Percentiles rank a stretch among this genome's conserved stretches.
Evolutionary conservation across 2,329 filamentous ascomycete species (phyloP).

Genomic region (Phaeosphaeriaceae sp.): DNA sequence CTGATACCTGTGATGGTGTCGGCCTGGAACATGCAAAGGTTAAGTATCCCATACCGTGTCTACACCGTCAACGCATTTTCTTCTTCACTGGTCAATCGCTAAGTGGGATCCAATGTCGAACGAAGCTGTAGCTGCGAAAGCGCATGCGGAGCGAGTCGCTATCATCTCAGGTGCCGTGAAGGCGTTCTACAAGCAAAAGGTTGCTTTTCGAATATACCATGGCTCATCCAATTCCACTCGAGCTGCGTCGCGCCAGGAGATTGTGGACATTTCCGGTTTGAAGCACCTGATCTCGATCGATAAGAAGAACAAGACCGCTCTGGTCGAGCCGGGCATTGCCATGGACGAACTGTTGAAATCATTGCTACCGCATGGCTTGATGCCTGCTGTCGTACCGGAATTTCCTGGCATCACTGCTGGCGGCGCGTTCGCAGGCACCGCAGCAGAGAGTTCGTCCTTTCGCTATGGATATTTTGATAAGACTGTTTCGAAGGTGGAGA

Average conservation of each 20-base stretch:
- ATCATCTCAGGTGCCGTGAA: constrained; percentile 11
- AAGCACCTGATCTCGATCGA: constrained; percentile 53
- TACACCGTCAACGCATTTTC: background rate
- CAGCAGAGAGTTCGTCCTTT: constrained; percentile 69
- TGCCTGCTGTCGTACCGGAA: constrained; percentile 68
- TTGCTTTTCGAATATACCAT: constrained; percentile 58
- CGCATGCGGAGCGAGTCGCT: constrained; percentile 15
- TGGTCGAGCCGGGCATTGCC: constrained; percentile 70
- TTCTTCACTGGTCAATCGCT: background rate
- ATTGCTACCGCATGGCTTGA: constrained; percentile 59
- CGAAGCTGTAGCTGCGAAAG: background rate
- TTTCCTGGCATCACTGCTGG: constrained; percentile 70
- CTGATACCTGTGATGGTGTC: background rate
- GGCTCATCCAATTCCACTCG: constrained; percentile 56
- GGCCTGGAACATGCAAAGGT: background rate
- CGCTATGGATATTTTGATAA: constrained; percentile 69
- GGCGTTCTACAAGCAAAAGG: constrained; percentile 13
- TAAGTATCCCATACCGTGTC: background rate
- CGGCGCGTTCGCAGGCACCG: constrained; percentile 68
- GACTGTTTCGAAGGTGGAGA: constrained; percentile 66
- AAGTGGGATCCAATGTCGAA: background rate
- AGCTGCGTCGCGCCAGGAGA: constrained; percentile 5
- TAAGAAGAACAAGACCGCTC: constrained; percentile 46
- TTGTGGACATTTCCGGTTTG: constrained; percentile 53
- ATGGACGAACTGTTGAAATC: constrained; percentile 67